These are phyloP conservation scores for Calcarisporium arbuscula DNA, from an alignment of 2,329 filamentous ascomycete genomes.

Conservation along the genomic window DNA sequence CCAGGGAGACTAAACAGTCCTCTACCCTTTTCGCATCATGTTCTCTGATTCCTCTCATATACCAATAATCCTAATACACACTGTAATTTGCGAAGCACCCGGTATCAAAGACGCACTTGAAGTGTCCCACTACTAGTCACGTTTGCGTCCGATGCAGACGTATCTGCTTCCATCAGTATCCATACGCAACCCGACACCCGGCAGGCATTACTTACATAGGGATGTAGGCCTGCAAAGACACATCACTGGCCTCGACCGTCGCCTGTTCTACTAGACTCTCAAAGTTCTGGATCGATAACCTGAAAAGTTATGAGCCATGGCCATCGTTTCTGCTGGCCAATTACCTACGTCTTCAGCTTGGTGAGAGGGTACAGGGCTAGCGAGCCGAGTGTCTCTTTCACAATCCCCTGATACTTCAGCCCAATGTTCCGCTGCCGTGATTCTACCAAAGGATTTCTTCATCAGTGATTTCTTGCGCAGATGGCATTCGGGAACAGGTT, in stretches of 20 bases:
- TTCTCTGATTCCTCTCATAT: too few species aligned
- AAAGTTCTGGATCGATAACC: constrained; percentile 53
- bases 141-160: constrained; percentile 57
- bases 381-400: constrained; percentile 48
- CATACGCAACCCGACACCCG: not conserved
- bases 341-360: constrained; percentile 37
- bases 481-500: not conserved
- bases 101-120: too few species aligned
- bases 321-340: not conserved
- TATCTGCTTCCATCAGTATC: constrained; percentile 35
- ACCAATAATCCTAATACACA: too few species aligned
- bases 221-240: constrained; percentile 54
- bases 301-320: constrained; percentile 19
- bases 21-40: too few species aligned
- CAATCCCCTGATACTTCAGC: constrained; percentile 44
- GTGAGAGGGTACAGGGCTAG: constrained; percentile 52
- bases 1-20: too few species aligned
- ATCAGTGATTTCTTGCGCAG: too few species aligned
- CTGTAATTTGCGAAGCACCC: too few species aligned
- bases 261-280: constrained; percentile 51
- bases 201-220: constrained; percentile 42
- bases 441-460: too few species aligned
- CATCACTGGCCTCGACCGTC: constrained; percentile 45
- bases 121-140: constrained; percentile 25
- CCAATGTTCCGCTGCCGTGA: constrained; percentile 48